A percentile compares a stretch with the other conserved stretches of the same genome.
Evolutionary conservation across 129 eudicot species (phyloP).

Genomic region (Flaveria ramosissima): DNA sequence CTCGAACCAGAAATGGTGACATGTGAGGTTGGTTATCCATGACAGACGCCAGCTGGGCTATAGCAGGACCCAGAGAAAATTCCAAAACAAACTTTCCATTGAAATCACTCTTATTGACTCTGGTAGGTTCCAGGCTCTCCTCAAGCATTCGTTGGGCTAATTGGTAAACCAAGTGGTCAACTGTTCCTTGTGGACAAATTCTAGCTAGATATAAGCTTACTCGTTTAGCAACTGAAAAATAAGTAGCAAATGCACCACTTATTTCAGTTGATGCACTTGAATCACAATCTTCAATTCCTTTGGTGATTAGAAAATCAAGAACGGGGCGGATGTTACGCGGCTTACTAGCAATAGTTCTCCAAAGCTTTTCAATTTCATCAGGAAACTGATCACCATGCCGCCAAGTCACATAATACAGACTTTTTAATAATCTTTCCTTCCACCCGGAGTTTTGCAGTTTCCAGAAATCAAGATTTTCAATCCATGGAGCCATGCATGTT

Average conservation of each 20-base stretch:
- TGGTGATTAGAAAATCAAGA: conserved; percentile 82
- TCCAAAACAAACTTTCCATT: conserved; percentile 60
- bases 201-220: conserved; percentile 89
- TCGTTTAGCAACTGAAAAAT: conserved; percentile 88
- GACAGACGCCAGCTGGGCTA: conserved; percentile 59
- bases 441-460: conserved; percentile 52
- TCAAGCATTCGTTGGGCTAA: conserved; percentile 91
- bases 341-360: conserved; percentile 61
- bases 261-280: conserved; percentile 95
- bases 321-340: conserved; percentile 51
- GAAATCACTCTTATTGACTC: conserved; percentile 53
- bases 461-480: conserved; percentile 56
- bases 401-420: conserved; percentile 95
- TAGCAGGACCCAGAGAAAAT: conserved; percentile 77
- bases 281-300: conserved; percentile 97
- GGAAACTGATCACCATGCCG: conserved; percentile 89
- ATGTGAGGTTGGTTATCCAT: conserved; percentile 80
- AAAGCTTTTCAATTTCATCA: conserved; percentile 58
- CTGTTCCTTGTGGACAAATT: conserved; percentile 87
- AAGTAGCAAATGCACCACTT: conserved; percentile 92
- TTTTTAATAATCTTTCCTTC: conserved; percentile 68
- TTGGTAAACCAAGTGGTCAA: conserved; percentile 92
- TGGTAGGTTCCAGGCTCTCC: conserved; percentile 67
- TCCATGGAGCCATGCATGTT: conserved; percentile 64
- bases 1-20: conserved; percentile 82